A percentile compares a stretch with the other conserved stretches of the same genome.
Evolutionary conservation across 208 protist species (phyloP).

Genomic region (Crithidia bombi): DNA sequence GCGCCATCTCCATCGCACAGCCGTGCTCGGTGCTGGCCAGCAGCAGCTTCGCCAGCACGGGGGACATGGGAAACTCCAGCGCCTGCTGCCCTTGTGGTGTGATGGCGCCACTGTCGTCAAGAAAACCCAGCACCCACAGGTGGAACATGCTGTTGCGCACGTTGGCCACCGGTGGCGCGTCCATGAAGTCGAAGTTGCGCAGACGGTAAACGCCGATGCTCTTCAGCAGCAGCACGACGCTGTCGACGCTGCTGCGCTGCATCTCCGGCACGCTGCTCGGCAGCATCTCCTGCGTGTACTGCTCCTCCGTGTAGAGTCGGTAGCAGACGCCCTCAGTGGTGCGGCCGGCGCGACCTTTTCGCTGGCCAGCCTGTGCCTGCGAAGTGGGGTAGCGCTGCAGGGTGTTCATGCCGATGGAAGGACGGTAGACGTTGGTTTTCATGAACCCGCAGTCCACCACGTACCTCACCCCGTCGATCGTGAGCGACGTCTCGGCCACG

Average conservation of each 20-base stretch:
- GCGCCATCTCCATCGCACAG: slow-evolving; percentile 92
- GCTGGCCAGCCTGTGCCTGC: slow-evolving; percentile 97
- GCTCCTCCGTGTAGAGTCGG: slow-evolving; percentile 97
- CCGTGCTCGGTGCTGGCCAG: slow-evolving; percentile 72
- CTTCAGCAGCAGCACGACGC: slow-evolving; percentile 95
- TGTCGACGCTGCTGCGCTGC: slow-evolving; percentile 97
- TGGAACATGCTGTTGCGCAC: slow-evolving; percentile 95
- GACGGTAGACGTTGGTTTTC: slow-evolving; percentile 99
- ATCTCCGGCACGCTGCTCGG: slow-evolving; percentile 96
- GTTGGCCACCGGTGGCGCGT: slow-evolving; percentile 96
- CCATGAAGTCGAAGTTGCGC: slow-evolving; percentile 99
- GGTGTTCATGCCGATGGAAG: slow-evolving; percentile 96
- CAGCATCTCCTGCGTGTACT: slow-evolving; percentile 97
- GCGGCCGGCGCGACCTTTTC: slow-evolving; percentile 97
- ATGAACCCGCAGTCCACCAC: slow-evolving; percentile 98
- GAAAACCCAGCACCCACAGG: slow-evolving; percentile 98
- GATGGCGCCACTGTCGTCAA: slow-evolving; percentile 96
- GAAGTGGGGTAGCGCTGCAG: slow-evolving; percentile 96
- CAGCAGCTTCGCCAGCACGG: slow-evolving; percentile 96
- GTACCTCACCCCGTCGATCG: slow-evolving; percentile 97
- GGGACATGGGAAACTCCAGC: slow-evolving; percentile 98
- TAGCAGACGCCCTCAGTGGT: slow-evolving; percentile 96
- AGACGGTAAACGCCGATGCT: slow-evolving; percentile 96
- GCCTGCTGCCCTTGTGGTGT: slow-evolving; percentile 96
- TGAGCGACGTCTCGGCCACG: slow-evolving; percentile 99